Percentiles rank a stretch among this genome's conserved stretches.
phyloP scores from a whole-genome alignment of 495 filamentous ascomycete species.

The Daldinia vernicosa region DNA sequence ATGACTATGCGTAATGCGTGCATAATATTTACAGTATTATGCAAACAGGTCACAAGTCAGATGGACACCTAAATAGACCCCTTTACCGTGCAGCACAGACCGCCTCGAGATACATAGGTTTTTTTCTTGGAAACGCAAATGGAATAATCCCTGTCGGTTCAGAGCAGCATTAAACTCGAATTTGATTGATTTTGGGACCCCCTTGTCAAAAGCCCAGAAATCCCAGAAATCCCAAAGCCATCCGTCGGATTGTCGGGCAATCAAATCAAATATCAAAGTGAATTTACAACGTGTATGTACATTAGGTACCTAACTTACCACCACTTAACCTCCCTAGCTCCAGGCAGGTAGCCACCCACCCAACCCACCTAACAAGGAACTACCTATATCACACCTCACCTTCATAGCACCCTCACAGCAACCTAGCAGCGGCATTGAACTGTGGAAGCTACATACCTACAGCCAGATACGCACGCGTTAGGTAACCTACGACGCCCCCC shows the following conservation, averaged over 20 bases:
- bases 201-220: background rate
- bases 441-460: background rate
- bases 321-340: slow-evolving; percentile 16
- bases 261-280: slow-evolving; percentile 15
- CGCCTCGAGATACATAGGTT: background rate
- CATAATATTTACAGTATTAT: background rate
- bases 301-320: slow-evolving; percentile 1
- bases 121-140: background rate
- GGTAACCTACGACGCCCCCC: slow-evolving; percentile 19
- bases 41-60: background rate
- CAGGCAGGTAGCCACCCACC: slow-evolving; percentile 36
- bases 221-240: slow-evolving; percentile 28
- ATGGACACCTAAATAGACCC: slow-evolving; percentile 13
- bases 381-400: slow-evolving; percentile 19
- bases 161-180: slow-evolving; percentile 10
- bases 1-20: background rate
- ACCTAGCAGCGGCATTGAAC: background rate
- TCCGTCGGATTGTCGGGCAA: slow-evolving; percentile 34
- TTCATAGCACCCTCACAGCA: background rate
- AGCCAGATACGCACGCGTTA: slow-evolving; percentile 7
- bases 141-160: slow-evolving; percentile 16
- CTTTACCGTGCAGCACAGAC: slow-evolving; percentile 38
- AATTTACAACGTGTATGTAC: slow-evolving; percentile 8
- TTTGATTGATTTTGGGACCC: slow-evolving; percentile 7
- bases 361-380: slow-evolving; percentile 14